These are phyloP conservation scores for Leishmania arabica DNA, from an alignment of 208 protist genomes.

Conservation along the genomic window DNA sequence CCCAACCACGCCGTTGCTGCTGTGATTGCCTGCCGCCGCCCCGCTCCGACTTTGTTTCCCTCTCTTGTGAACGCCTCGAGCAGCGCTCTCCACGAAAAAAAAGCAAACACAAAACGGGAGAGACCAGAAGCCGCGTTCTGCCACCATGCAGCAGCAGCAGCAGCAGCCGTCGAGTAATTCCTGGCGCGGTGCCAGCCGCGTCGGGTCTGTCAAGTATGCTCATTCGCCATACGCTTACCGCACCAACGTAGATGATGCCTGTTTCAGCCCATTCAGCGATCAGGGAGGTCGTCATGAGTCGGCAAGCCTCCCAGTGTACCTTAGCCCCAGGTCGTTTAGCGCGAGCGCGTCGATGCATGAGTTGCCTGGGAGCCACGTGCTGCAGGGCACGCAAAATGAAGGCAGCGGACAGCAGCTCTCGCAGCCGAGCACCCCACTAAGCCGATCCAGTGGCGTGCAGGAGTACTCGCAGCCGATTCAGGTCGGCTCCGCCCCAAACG, in stretches of 20 bases:
- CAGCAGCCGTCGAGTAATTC: neutral
- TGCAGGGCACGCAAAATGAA: conserved; percentile 3
- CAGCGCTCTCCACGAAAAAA: neutral
- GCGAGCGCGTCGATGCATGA: conserved; percentile 6
- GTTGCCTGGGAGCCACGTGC: neutral
- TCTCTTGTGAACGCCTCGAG: neutral
- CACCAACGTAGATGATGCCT: conserved; percentile 24
- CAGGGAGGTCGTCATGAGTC: conserved; percentile 2
- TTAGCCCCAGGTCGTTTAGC: conserved; percentile 20
- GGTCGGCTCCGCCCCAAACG: conserved; percentile 30
- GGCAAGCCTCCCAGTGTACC: conserved; percentile 1
- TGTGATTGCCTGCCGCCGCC: too few species aligned
- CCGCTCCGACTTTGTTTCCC: neutral
- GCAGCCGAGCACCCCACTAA: conserved; percentile 21
- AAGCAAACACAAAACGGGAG: neutral
- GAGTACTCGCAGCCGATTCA: conserved; percentile 41
- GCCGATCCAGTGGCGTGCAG: conserved; percentile 13
- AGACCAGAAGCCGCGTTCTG: neutral
- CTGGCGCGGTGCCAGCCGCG: conserved; percentile 9
- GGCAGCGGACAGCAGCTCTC: conserved; percentile 6
- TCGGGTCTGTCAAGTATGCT: conserved; percentile 28
- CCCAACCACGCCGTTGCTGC: neutral
- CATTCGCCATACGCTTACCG: conserved; percentile 42
- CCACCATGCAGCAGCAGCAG: neutral
- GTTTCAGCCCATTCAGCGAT: conserved; percentile 18